phyloP scores from a whole-genome alignment of 1,139 yeast genomes.

The Candida dubliniensis region DNA sequence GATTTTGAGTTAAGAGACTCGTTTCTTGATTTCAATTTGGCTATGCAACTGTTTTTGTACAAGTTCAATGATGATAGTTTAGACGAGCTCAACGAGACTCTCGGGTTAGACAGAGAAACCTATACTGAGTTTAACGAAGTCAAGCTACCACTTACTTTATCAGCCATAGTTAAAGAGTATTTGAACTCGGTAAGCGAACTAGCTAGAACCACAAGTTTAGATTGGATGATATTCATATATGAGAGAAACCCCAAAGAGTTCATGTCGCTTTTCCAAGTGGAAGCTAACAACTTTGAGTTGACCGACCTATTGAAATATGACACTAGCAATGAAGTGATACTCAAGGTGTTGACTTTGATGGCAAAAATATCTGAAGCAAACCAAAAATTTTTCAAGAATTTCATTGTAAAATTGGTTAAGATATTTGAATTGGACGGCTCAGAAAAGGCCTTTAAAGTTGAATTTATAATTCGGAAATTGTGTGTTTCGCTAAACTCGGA shows the following conservation, averaged over 20 bases:
- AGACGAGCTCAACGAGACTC: slow-evolving; percentile 19
- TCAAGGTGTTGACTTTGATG: slow-evolving; percentile 71
- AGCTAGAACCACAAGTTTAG: slow-evolving; percentile 81
- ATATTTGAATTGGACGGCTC: slow-evolving; percentile 55
- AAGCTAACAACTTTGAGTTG: slow-evolving; percentile 54
- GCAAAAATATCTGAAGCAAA: slow-evolving; percentile 82
- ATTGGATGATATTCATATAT: slow-evolving; percentile 87
- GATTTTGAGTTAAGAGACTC: slow-evolving; percentile 41
- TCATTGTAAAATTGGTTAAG: slow-evolving; percentile 68
- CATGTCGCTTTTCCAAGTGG: slow-evolving; percentile 40
- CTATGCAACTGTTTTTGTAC: slow-evolving; percentile 35
- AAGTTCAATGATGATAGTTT: slow-evolving; percentile 23
- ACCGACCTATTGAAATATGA: slow-evolving; percentile 82
- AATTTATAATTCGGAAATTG: slow-evolving; percentile 78
- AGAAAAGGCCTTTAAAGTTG: slow-evolving; percentile 58
- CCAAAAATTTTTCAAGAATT: slow-evolving; percentile 74
- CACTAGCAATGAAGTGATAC: slow-evolving; percentile 81
- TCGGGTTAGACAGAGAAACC: slow-evolving; percentile 41
- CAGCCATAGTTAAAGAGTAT: slow-evolving; percentile 38
- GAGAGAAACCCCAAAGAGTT: slow-evolving; percentile 66
- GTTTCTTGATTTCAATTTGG: slow-evolving; percentile 36
- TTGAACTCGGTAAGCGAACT: slow-evolving; percentile 56
- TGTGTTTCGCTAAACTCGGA: slow-evolving; percentile 83
- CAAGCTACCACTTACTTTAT: slow-evolving; percentile 36
- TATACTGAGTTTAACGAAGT: slow-evolving; percentile 43